Conservation (phyloP, 768 basidiomycete species). For the Macrolepiota albuminosa region DNA sequence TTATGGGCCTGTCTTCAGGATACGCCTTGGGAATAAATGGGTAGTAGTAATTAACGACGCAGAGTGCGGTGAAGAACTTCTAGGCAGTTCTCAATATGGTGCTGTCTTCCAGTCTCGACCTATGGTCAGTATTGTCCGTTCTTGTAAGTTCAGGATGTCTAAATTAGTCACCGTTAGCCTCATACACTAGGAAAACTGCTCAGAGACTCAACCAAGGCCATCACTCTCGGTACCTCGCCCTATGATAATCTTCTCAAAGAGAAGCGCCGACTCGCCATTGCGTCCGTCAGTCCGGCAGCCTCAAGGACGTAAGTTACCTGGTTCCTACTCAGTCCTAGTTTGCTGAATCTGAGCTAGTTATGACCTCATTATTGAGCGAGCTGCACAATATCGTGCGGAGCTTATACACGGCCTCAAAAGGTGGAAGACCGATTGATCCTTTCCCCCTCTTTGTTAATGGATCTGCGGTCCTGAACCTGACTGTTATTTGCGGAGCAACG, state of each 20-base stretch:
- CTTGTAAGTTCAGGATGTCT: neutral
- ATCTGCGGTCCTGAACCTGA: constrained; percentile 9
- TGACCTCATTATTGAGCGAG: constrained; percentile 10
- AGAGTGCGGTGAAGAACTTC: constrained; percentile 13
- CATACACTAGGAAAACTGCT: constrained; percentile 11
- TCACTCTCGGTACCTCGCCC: constrained; percentile 14
- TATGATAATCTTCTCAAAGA: constrained; percentile 13
- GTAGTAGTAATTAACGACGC: constrained; percentile 13
- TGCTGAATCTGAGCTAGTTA: constrained; percentile 1
- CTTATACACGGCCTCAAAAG: constrained; percentile 2
- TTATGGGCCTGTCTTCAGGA: constrained; percentile 15
- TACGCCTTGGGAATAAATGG: constrained; percentile 14
- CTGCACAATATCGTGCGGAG: constrained; percentile 12
- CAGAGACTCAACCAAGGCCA: constrained; percentile 8
- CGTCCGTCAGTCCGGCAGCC: constrained; percentile 14
- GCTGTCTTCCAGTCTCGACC: constrained; percentile 14
- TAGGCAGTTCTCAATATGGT: constrained; percentile 11
- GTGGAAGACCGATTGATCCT: constrained; percentile 7
- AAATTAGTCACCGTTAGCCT: neutral
- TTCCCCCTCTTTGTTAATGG: constrained; percentile 12
- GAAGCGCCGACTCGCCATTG: constrained; percentile 15
- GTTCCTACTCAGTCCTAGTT: neutral
- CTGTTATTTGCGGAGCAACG: constrained; percentile 11
- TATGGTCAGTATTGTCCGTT: constrained; percentile 4
- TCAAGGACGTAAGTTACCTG: constrained; percentile 1